Percentiles rank a stretch among this genome's conserved stretches.
These are phyloP conservation scores for Coniella vitis DNA, from an alignment of 2,329 filamentous ascomycete species.

Conservation along the genomic window DNA sequence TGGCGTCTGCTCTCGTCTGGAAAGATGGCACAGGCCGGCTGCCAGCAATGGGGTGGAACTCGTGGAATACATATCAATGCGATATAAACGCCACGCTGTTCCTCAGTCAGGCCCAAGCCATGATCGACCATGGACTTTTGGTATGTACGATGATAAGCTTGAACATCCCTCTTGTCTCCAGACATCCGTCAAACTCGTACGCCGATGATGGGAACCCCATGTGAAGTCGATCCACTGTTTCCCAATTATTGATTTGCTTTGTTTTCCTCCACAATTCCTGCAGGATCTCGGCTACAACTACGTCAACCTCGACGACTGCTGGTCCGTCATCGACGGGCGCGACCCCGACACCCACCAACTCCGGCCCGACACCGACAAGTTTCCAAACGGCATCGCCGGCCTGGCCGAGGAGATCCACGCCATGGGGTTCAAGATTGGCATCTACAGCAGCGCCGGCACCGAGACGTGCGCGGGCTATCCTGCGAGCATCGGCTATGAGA, in stretches of 20 bases:
- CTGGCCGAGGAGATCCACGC: constrained; percentile 3
- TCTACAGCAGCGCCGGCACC: constrained; percentile 7
- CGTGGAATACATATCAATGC: constrained; percentile 8
- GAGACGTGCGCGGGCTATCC: constrained; percentile 8
- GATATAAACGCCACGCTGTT: constrained; percentile 3
- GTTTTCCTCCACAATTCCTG: no score
- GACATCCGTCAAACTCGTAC: no score
- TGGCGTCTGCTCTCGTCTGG: neutral
- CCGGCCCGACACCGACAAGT: neutral
- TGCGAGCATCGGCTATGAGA: constrained; percentile 8
- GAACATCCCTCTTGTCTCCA: no score
- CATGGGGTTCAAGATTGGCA: constrained; percentile 4
- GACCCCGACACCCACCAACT: neutral
- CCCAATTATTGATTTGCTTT: no score
- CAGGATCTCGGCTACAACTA: constrained; percentile 6
- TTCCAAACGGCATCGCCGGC: constrained; percentile 5
- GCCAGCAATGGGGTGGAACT: constrained; percentile 8
- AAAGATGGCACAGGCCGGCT: constrained; percentile 3
- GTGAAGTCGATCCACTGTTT: no score
- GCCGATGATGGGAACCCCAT: no score
- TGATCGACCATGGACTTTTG: constrained; percentile 1
- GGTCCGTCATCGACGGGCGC: constrained; percentile 4
- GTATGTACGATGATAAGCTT: neutral
- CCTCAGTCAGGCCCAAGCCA: constrained; percentile 3
- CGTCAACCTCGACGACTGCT: constrained; percentile 9